Base-by-base conservation (phyloP, 2,329 filamentous ascomycete genomes). In the Zarea fungicola region DNA sequence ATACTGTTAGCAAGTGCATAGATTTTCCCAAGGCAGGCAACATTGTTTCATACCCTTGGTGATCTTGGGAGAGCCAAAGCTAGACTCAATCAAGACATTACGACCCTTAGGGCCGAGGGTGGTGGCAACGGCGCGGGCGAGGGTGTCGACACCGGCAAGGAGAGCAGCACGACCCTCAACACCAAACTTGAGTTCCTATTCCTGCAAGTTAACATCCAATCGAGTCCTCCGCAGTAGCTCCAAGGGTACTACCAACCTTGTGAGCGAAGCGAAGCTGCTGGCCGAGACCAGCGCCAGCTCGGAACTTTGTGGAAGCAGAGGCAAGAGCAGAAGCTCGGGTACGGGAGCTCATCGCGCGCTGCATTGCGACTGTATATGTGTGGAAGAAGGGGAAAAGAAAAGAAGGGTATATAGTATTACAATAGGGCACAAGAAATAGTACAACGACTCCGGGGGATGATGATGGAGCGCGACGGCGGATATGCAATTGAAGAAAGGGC, bases 21-120 rank as follows among this genome's bases (percentile, higher is more conserved):
- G 11, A 10, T 13, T 31, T 23, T 9, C 16, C 4, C 6, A 5
- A 8, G 6, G 5, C 14, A 8, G 18, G 13, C 5, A 6, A 10
- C 35, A 11, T 18, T 18, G 58, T 78, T 55, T n/a, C n/a, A n/a
- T 77, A 96, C 92, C 92, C 80, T 99, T 99, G 64, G 93, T 99
- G 73, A 99, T 99, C 83, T 99, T 99, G 64, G 93, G 93, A 41
- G 93, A 96, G 71, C 93, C 93, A 65, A 96, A 99, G 78, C 89
- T 89, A 55, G 92, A 96, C 79, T 99, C 93, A 61, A 99, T 99
- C 66, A 99, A 72, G 59, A 99, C 93, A 75, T 97, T 99, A 68
- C 93, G 85, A 71, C 93, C 93, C 81, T 99, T 99, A 63, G 93
- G 93, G 59, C 93, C 93, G 54, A 99, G 82, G 57, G 93, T 99